Base-by-base conservation (phyloP, 2,329 filamentous ascomycete genomes). In the Lasiodiplodia hormozganensis region DNA sequence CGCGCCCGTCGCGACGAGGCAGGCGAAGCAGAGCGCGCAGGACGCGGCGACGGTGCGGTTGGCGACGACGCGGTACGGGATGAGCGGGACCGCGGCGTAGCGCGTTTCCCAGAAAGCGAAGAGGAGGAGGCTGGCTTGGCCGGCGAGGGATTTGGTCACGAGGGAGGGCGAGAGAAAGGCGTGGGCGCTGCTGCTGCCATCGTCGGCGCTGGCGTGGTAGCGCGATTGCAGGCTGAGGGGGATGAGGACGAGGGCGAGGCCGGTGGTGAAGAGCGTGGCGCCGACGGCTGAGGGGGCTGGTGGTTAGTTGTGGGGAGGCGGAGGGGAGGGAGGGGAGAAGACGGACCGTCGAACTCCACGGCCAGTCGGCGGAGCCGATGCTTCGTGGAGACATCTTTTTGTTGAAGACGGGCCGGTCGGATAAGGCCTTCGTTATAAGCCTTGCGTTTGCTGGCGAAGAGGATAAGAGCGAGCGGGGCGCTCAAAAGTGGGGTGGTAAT, bases 401-500 rank as follows among this genome's bases (percentile, higher is more conserved):
- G 71, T 82, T 82, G 71, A 81, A 78, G 7, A 34, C 7, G 31
- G 31, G 16, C 78, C 82, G 2, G 79, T 72, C 18, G 76, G 77
- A 87, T 74, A 2, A 89, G 72, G 0, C 88, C 88, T 12, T 79
- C 73, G 65, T 83, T 83, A 70, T 81, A 81, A 3, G 52, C 60
- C 36, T 67, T 57, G n/a, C 25, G 21, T 16, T 51, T 28, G 40
- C 38, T 62, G 31, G 8, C 12, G 31, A 14, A 34, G n/a, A 67
- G 65, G 14, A 43, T 23, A 54, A 47, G 21, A 11, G 31, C 34
- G 14, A 67, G 43, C 34, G 65, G 65, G n/a, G 88, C 70, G 31
- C 85, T 86, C 56, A 90, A 83, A 51, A 85, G 77, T 1, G 89
- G 89, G 5, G 88, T 82, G 69, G 92, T 83, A 71, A 93, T 88